These are phyloP conservation scores for Rhipidocladum racemiflorum DNA, from an alignment of 176 grass and related monocot genomes.

Conservation along the genomic window DNA sequence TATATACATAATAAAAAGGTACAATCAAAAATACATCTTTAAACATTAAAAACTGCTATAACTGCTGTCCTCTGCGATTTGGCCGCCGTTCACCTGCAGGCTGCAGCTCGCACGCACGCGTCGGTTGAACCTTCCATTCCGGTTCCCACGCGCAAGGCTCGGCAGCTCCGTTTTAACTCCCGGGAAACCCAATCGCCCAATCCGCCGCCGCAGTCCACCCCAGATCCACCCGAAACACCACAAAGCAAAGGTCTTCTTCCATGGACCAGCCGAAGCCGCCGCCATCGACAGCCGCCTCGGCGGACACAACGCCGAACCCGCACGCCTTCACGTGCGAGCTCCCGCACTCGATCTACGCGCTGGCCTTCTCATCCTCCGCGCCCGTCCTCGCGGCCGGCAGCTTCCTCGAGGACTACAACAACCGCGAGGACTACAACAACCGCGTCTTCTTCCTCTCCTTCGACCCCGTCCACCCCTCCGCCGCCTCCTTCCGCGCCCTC, in stretches of 20 bases:
- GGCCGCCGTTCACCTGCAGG: no score
- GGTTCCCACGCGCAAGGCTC: no score
- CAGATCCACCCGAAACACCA: constrained; percentile 21
- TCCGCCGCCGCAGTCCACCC: background rate
- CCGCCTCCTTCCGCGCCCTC: constrained; percentile 63
- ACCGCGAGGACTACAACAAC: constrained; percentile 79
- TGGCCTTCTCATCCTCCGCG: constrained; percentile 65
- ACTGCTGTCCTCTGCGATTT: no score
- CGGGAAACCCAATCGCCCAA: background rate
- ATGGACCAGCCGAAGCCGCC: constrained; percentile 47
- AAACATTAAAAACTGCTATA: no score
- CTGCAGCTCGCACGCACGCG: no score
- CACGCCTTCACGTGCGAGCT: constrained; percentile 83
- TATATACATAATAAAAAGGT: no score
- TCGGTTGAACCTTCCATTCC: no score
- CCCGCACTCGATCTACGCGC: constrained; percentile 84
- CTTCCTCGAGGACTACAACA: constrained; percentile 78
- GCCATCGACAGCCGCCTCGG: constrained; percentile 27
- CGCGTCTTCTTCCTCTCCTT: constrained; percentile 76
- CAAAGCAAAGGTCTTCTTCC: background rate
- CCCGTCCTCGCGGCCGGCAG: constrained; percentile 74
- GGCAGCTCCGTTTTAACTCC: no score
- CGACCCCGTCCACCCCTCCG: constrained; percentile 54
- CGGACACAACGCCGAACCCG: constrained; percentile 43
- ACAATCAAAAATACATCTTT: no score